Conservation (phyloP, 257 asterid genomes). For the Linaria vulgaris region DNA sequence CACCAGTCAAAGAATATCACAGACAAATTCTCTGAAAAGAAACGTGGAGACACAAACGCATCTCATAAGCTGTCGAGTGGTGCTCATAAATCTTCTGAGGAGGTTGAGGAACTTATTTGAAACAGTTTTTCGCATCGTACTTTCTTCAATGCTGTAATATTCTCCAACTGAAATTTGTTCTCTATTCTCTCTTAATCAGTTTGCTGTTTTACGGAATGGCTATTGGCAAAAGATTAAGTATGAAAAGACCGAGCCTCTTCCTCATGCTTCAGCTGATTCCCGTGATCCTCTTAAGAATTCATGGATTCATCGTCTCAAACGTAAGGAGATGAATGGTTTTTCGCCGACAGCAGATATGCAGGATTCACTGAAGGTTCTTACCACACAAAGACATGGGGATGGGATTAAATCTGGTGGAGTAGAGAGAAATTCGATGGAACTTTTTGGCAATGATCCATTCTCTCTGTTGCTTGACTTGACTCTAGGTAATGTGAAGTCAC, state of each 20-base stretch:
- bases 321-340: constrained; percentile 26
- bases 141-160: constrained; percentile 24
- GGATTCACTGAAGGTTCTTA: constrained; percentile 14
- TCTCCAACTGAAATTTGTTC: not conserved
- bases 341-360: constrained; percentile 25
- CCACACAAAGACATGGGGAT: constrained; percentile 31
- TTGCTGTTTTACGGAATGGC: constrained; percentile 32
- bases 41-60: constrained; percentile 20
- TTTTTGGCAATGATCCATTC: constrained; percentile 19
- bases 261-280: constrained; percentile 36
- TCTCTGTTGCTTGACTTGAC: constrained; percentile 12
- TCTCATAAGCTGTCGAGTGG: constrained; percentile 26
- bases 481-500: constrained; percentile 30
- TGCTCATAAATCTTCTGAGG: constrained; percentile 25
- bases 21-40: constrained; percentile 30
- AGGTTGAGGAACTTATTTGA: constrained; percentile 40
- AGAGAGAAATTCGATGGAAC: constrained; percentile 24
- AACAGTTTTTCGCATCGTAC: not conserved
- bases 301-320: constrained; percentile 20
- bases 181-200: constrained; percentile 29
- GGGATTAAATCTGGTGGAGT: constrained; percentile 29
- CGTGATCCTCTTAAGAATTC: constrained; percentile 27
- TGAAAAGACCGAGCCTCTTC: constrained; percentile 33
- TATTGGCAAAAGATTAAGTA: constrained; percentile 34
- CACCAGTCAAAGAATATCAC: constrained; percentile 46